Evolutionary conservation across 2,329 filamentous ascomycete genomes (phyloP), one percentile per base, ranked within the genome.

Genomic region (Tolypocladium endophyticum): DNA sequence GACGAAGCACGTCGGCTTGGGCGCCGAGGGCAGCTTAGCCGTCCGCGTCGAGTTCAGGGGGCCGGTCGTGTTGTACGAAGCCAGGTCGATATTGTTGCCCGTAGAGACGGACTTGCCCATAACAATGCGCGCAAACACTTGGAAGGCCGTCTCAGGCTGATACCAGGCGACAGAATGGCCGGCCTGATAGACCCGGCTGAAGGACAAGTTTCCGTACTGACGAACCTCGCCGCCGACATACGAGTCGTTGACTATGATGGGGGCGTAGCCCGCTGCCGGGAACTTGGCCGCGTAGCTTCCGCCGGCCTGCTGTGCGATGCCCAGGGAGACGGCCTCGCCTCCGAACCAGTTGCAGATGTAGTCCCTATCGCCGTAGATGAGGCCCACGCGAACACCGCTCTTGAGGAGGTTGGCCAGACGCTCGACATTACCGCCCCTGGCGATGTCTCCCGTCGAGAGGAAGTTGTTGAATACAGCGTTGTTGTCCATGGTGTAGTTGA

Each of bases 151-250:
- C 67, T 82, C 75, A 16, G 84, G 85, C 71, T 87, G 84, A 67
- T 84, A 84, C 58, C 78, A 81, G 0, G 84, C 79, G 1, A 86
- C 80, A 57, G 84, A 79, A 66, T 89, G 86, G 1, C 87, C 86
- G 20, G 85, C 79, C 66, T 88, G 82, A 69, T 86, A 88, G 55
- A 89, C 78, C 9, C 86, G 79, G 58, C 82, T 83, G 69, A 89
- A 89, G 20, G 81, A 85, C 58, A 89, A 80, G 65, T 92, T 92
- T 14, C 87, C 89, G 66, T 84, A 89, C 71, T 94, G 89, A 4
- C 89, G 82, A 0, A 90, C 89, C 59, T 84, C 82, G 25, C 90
- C 90, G 57, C 84, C 89, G 68, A 86, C 83, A 72, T 88, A 87
- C 8, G 81, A 78, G 33, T 79, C 79, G 68, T 90, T 89, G 47